Conservation (phyloP, 495 filamentous ascomycete species). For the Neurospora tetrasperma region DNA sequence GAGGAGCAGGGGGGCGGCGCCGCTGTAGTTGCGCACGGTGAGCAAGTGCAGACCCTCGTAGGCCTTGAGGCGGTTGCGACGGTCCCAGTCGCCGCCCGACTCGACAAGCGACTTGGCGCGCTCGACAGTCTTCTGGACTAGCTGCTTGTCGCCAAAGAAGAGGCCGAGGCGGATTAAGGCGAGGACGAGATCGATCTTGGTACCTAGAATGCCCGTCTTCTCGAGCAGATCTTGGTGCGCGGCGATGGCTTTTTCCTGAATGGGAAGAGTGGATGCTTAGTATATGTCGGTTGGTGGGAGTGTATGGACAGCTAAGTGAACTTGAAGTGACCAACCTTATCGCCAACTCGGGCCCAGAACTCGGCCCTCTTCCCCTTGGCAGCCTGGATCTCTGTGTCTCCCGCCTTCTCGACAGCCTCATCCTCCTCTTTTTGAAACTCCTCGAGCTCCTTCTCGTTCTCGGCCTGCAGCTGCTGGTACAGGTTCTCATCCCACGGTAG, state of each 20-base stretch:
- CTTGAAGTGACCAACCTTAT: constrained; percentile 59
- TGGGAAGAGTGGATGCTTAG: background rate
- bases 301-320: background rate
- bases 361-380: constrained; percentile 91
- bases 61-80: constrained; percentile 93
- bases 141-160: constrained; percentile 84
- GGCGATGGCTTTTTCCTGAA: constrained; percentile 82
- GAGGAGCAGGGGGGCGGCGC: constrained; percentile 85
- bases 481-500: constrained; percentile 84
- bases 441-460: constrained; percentile 86
- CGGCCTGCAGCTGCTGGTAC: constrained; percentile 73
- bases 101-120: constrained; percentile 85
- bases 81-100: constrained; percentile 94
- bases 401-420: constrained; percentile 86
- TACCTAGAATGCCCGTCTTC: constrained; percentile 87
- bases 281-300: constrained; percentile 1
- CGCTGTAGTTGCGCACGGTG: constrained; percentile 77
- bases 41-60: constrained; percentile 93
- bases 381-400: constrained; percentile 88
- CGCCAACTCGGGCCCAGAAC: constrained; percentile 85
- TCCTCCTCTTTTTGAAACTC: constrained; percentile 92
- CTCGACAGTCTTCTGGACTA: constrained; percentile 88
- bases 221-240: constrained; percentile 86
- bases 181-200: constrained; percentile 91
- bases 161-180: constrained; percentile 92